phyloP scores from a whole-genome alignment of 2,329 filamentous ascomycete species.

The Diaporthe australafricana region DNA sequence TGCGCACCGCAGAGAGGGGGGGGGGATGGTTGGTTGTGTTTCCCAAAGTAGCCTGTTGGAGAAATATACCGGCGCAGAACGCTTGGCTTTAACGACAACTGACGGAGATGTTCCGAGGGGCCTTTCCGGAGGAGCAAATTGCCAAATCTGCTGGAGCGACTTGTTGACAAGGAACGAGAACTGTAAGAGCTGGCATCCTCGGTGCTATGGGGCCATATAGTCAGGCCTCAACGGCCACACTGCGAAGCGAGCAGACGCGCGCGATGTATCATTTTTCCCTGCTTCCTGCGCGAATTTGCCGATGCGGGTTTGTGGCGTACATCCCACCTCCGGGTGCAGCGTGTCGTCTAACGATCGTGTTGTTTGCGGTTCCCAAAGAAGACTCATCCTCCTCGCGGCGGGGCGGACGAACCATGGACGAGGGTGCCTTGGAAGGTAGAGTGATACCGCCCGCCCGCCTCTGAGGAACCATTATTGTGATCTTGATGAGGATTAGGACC shows the following conservation, averaged over 20 bases:
- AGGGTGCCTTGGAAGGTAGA: neutral
- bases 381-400: neutral
- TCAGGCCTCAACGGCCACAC: constrained; percentile 3
- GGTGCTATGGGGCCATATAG: constrained; percentile 2
- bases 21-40: neutral
- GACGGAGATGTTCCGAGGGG: neutral
- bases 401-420: neutral
- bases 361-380: neutral
- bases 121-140: neutral
- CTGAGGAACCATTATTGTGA: neutral
- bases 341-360: neutral
- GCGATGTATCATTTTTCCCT: neutral
- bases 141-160: neutral
- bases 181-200: neutral
- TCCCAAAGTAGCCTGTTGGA: neutral
- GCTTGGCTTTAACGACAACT: neutral
- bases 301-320: constrained; percentile 18
- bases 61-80: neutral
- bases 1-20: neutral
- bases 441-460: neutral
- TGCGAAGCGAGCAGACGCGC: neutral
- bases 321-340: neutral
- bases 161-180: neutral
- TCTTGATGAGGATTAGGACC: neutral
- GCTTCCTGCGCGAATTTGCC: constrained; percentile 15